phyloP scores from a whole-genome alignment of 257 asterid genomes.

The Nemophila menziesii region DNA sequence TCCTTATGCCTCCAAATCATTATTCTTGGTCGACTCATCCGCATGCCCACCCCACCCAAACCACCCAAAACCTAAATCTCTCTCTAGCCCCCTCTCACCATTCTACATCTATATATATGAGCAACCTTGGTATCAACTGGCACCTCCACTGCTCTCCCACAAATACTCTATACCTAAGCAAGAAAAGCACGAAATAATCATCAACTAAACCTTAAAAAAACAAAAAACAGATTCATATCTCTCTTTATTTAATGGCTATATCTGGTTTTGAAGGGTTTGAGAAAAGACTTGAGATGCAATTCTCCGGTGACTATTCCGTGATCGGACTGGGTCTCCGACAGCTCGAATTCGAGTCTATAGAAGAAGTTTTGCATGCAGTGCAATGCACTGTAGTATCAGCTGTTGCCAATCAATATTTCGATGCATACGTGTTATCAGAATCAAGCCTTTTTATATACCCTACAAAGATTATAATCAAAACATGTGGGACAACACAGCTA shows the following conservation, averaged over 20 bases:
- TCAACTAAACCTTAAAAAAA: no score
- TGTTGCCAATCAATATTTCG: constrained; percentile 59
- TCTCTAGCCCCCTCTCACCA: not conserved
- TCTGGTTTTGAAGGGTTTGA: constrained; percentile 98
- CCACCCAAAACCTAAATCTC: constrained; percentile 5
- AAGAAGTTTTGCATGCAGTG: constrained; percentile 65
- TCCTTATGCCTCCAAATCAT: constrained; percentile 81
- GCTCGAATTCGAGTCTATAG: constrained; percentile 40
- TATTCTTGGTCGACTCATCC: constrained; percentile 62
- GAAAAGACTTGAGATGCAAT: constrained; percentile 71
- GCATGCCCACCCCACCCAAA: constrained; percentile 35
- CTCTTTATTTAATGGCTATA: constrained; percentile 44
- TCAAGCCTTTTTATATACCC: constrained; percentile 87
- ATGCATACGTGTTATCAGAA: constrained; percentile 73
- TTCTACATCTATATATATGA: constrained; percentile 29
- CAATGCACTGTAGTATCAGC: constrained; percentile 96
- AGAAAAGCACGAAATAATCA: no score
- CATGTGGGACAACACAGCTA: constrained; percentile 89
- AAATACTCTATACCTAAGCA: not conserved
- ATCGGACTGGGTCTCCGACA: constrained; percentile 51
- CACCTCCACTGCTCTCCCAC: constrained; percentile 22
- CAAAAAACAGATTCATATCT: not conserved
- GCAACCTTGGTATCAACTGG: constrained; percentile 46
- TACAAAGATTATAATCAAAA: constrained; percentile 73
- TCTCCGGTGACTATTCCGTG: constrained; percentile 60